phyloP scores from a whole-genome alignment of 805 yeast genomes.

The Nakazawaea ishiwadae region DNA sequence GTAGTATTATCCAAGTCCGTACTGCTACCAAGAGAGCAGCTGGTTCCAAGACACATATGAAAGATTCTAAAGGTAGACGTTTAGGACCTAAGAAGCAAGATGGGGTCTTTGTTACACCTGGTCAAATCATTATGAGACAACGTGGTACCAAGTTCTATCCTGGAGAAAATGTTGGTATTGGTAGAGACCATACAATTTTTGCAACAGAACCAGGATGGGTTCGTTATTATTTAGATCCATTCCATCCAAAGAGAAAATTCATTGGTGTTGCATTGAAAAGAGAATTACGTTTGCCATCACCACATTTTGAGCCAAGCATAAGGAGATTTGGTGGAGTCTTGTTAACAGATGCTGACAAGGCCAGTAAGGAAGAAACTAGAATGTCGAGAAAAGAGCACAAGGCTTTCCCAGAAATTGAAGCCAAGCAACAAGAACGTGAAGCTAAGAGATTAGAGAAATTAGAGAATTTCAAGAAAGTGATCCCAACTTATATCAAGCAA shows the following conservation, averaged over 20 bases:
- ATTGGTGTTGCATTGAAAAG: slow-evolving; percentile 79
- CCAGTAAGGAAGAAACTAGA: slow-evolving; percentile 53
- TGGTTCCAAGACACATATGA: slow-evolving; percentile 91
- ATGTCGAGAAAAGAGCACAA: slow-evolving; percentile 66
- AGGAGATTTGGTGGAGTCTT: slow-evolving; percentile 77
- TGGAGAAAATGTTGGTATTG: slow-evolving; percentile 86
- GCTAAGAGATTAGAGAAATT: slow-evolving; percentile 28
- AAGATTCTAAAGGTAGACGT: slow-evolving; percentile 92
- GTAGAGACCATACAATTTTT: slow-evolving; percentile 88
- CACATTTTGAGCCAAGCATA: slow-evolving; percentile 84
- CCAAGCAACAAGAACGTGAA: slow-evolving; percentile 35
- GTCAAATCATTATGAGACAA: slow-evolving; percentile 88
- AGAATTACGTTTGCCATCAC: slow-evolving; percentile 69
- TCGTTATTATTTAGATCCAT: slow-evolving; percentile 88
- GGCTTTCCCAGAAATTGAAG: slow-evolving; percentile 46
- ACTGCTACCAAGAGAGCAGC: slow-evolving; percentile 91
- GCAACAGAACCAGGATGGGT: slow-evolving; percentile 94
- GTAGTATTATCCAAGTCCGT: slow-evolving; percentile 53
- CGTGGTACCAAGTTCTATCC: slow-evolving; percentile 94
- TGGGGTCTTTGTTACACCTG: slow-evolving; percentile 69
- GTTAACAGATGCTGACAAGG: slow-evolving; percentile 44
- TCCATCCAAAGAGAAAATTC: slow-evolving; percentile 88
- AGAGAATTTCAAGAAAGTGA: slow-evolving; percentile 24
- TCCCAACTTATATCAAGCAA: slow-evolving; percentile 23
- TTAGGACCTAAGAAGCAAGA: slow-evolving; percentile 88